These are phyloP conservation scores for Hyaloscypha variabilis DNA, from an alignment of 495 filamentous ascomycete species.

Conservation along the genomic window DNA sequence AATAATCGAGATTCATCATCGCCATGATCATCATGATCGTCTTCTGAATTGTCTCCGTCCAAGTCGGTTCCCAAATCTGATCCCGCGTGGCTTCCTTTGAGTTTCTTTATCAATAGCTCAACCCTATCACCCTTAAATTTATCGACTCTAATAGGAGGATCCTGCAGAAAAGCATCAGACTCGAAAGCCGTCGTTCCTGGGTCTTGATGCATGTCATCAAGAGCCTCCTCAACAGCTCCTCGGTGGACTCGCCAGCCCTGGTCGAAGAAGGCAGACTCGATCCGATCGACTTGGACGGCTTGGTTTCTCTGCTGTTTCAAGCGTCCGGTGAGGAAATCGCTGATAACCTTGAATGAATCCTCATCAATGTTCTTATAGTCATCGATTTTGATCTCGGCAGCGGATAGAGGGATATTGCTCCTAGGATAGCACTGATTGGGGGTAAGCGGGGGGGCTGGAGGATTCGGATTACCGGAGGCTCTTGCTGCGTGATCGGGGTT, in stretches of 20 bases:
- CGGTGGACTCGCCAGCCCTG: slow-evolving; percentile 16
- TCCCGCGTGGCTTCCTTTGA: neutral
- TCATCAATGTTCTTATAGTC: neutral
- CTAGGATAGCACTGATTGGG: slow-evolving; percentile 5
- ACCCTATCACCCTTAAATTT: slow-evolving; percentile 10
- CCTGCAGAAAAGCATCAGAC: neutral
- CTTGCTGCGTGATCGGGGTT: neutral
- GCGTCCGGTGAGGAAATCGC: slow-evolving; percentile 13
- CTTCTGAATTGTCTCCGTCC: neutral
- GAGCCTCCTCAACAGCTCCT: neutral
- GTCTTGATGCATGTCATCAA: neutral
- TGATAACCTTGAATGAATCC: neutral
- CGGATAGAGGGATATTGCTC: slow-evolving; percentile 17
- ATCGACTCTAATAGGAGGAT: slow-evolving; percentile 16
- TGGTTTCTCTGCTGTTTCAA: no score
- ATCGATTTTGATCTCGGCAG: slow-evolving; percentile 2
- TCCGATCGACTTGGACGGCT: neutral
- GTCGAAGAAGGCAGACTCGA: slow-evolving; percentile 21
- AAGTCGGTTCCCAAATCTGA: no score
- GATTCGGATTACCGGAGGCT: neutral
- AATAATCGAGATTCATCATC: neutral
- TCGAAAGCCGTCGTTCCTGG: neutral
- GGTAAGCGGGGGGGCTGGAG: neutral
- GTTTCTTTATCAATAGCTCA: neutral
- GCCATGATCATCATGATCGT: neutral